phyloP scores from a whole-genome alignment of 2,329 filamentous ascomycete genomes.

The Lasiodiplodia gonubiensis region DNA sequence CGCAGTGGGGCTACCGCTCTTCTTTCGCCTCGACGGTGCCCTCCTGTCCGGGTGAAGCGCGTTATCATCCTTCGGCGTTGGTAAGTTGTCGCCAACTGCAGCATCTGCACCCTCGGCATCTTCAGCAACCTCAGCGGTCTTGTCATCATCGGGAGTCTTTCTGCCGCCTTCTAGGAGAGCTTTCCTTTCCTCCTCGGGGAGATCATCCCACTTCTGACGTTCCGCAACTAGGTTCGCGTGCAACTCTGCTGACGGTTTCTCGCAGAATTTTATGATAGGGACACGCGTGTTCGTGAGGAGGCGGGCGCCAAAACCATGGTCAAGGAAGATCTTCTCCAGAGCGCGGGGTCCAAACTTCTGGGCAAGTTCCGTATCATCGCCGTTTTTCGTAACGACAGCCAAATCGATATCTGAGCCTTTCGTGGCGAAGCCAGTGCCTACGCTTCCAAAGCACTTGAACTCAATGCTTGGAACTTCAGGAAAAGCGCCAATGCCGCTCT shows the following conservation, averaged over 20 bases:
- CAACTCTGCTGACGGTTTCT: constrained; percentile 68
- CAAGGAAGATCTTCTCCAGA: constrained; percentile 75
- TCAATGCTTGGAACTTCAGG: constrained; percentile 59
- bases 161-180: constrained; percentile 6
- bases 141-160: constrained; percentile 11
- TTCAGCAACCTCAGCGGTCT: neutral
- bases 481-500: constrained; percentile 53
- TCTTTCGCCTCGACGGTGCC: constrained; percentile 2
- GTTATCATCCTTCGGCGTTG: neutral
- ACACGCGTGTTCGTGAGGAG: constrained; percentile 80
- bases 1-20: neutral
- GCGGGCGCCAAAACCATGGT: constrained; percentile 74
- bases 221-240: constrained; percentile 67
- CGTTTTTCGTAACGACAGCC: constrained; percentile 68
- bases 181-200: constrained; percentile 54
- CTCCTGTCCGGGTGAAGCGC: neutral
- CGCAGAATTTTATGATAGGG: constrained; percentile 86
- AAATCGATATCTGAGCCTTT: constrained; percentile 92
- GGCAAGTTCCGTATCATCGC: constrained; percentile 53
- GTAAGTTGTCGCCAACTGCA: neutral
- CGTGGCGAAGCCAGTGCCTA: constrained; percentile 84
- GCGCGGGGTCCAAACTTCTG: constrained; percentile 54
- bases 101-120: neutral
- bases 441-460: constrained; percentile 79
- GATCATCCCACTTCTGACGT: constrained; percentile 73